Base-by-base conservation (phyloP, 2,329 filamentous ascomycete genomes). In the Exophiala lecanii-corni region DNA sequence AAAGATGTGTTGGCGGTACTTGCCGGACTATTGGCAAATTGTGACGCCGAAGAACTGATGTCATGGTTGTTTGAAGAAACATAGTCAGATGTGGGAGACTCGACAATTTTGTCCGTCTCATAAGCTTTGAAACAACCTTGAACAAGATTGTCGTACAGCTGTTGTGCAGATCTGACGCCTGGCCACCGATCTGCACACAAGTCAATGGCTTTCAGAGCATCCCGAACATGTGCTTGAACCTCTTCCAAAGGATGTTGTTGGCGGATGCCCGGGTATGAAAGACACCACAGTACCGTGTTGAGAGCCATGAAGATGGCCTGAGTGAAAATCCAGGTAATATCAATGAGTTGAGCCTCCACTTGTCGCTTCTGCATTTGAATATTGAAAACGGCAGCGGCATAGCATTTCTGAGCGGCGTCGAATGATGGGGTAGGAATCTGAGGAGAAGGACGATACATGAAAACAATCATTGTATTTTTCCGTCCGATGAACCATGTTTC, bases 241-340 rank as follows among this genome's bases (percentile, higher is more conserved):
- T 92, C 83, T 33, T 88, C 81, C 15, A 82, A 79, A 3, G 75
- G 63, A 60, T 95, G 84, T 13, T 78, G 71, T 41, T 78, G 76
- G 34, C 92, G 82, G 17, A 97, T 82, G 53, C 91, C 84, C 3
- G 83, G 76, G 59, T 94, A 96, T 1, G 89, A 94, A 5, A 94
- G 76, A 2, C 86, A 81, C 92, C 92, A 98, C 1, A 98, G 75
- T 37, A 96, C 77, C 4, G 87, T 89, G 60, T 95, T 96, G 44
- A 97, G 76, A 3, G 86, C 82, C 80, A 94, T 92, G 68, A 94
- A 96, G 30, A 97, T 76, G 15, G 84, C 82, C 45, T 95, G 76
- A 1, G 94, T 79, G 59, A 95, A 95, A 32, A 95, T 83, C 91
- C 91, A 97, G 1, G 89, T 96, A 47, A 96, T 74, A 59, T 96